Percentiles rank a stretch among this genome's conserved stretches.
Conservation (phyloP, 2,329 filamentous ascomycete genomes). For the Xylaria sp. region DNA sequence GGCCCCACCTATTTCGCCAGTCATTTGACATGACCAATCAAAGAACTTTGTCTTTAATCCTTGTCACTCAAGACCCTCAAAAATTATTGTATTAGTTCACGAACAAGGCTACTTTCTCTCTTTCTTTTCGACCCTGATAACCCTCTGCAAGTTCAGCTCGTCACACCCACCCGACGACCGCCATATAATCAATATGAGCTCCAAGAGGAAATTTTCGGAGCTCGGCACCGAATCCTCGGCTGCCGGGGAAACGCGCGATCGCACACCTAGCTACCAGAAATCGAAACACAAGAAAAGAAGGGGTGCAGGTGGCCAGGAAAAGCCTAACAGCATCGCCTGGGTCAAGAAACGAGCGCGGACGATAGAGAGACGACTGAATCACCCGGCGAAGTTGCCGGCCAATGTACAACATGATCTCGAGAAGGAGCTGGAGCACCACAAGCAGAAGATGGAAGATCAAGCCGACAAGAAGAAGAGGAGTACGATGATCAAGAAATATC, state of each 20-base stretch:
- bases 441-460: constrained; percentile 70
- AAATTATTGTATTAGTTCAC: constrained; percentile 9
- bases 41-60: background rate
- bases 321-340: constrained; percentile 64
- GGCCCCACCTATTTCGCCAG: constrained; percentile 12
- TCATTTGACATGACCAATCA: constrained; percentile 23
- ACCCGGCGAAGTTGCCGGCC: constrained; percentile 72
- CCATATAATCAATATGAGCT: constrained; percentile 37
- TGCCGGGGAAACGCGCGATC: constrained; percentile 33
- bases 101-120: background rate
- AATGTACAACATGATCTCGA: constrained; percentile 76
- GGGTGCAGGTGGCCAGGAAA: constrained; percentile 55
- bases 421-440: constrained; percentile 74
- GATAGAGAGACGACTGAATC: constrained; percentile 73
- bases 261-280: constrained; percentile 31
- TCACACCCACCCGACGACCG: background rate
- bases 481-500: constrained; percentile 81
- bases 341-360: constrained; percentile 78
- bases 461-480: constrained; percentile 70
- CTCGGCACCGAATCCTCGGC: constrained; percentile 39
- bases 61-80: constrained; percentile 4
- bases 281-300: constrained; percentile 52
- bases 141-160: background rate
- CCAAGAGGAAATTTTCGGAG: constrained; percentile 49
- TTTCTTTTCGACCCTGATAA: background rate